phyloP scores from a whole-genome alignment of 78 protist species.

The Dictyostelium purpureum region DNA sequence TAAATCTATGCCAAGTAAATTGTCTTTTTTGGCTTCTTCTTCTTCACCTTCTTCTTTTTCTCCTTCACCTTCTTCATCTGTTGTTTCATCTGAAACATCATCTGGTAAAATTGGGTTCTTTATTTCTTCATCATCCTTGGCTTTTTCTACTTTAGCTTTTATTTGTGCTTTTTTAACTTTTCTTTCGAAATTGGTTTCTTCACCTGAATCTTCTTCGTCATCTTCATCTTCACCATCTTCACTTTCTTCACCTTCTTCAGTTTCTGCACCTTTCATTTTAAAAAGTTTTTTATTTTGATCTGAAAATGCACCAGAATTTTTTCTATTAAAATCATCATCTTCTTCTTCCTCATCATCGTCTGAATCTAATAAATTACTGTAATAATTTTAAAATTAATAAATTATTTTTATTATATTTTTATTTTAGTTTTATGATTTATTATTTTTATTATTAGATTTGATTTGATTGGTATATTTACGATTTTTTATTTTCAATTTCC shows the following conservation, averaged over 20 bases:
- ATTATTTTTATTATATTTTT: background rate
- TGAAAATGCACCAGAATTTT: conserved; percentile 31
- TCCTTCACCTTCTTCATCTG: background rate
- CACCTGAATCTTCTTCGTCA: conserved; percentile 46
- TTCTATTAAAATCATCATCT: conserved; percentile 26
- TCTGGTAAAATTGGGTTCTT: background rate
- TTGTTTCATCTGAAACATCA: background rate
- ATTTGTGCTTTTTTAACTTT: background rate
- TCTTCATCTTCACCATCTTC: conserved; percentile 62
- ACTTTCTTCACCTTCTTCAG: conserved; percentile 36
- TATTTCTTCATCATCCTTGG: conserved; percentile 44
- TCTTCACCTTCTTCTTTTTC: background rate
- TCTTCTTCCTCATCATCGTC: conserved; percentile 49
- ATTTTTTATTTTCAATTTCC: background rate
- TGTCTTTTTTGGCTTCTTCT: background rate
- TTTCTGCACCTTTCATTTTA: background rate
- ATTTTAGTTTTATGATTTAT: background rate
- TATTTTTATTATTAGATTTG: background rate
- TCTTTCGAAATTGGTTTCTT: background rate
- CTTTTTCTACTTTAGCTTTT: background rate
- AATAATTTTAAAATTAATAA: background rate
- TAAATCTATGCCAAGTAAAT: conserved; percentile 53
- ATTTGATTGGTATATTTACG: too few relatives aligned
- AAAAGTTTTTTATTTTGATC: conserved; percentile 71
- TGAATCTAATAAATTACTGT: conserved; percentile 6